phyloP scores from a whole-genome alignment of 441 rosid genomes.

The Bruguiera hainesii region DNA sequence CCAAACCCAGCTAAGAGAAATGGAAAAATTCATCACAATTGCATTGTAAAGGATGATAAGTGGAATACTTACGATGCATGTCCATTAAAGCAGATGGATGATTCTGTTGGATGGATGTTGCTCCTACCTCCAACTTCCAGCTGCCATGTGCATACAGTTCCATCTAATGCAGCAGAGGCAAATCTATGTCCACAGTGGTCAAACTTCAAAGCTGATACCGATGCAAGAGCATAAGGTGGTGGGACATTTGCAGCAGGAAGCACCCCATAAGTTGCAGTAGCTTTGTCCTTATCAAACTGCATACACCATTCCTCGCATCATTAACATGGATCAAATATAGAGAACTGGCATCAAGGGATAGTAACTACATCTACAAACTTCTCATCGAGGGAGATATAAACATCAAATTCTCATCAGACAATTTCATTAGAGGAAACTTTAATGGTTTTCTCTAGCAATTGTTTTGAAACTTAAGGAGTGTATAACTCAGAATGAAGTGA shows the following conservation, averaged over 20 bases:
- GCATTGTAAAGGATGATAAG: slow-evolving; percentile 16
- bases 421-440: slow-evolving; percentile 1
- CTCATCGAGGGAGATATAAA: slow-evolving; percentile 6
- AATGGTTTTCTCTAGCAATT: background rate
- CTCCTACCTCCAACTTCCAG: slow-evolving; percentile 95
- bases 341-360: background rate
- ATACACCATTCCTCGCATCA: slow-evolving; percentile 28
- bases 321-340: slow-evolving; percentile 4
- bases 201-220: slow-evolving; percentile 80
- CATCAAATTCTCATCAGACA: background rate
- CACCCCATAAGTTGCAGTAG: slow-evolving; percentile 91
- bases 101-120: slow-evolving; percentile 75
- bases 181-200: slow-evolving; percentile 92
- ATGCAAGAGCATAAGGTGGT: slow-evolving; percentile 91
- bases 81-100: slow-evolving; percentile 86
- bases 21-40: slow-evolving; percentile 6
- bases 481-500: slow-evolving; percentile 2
- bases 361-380: slow-evolving; percentile 13
- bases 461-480: slow-evolving; percentile 2
- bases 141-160: slow-evolving; percentile 94
- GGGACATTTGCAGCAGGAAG: slow-evolving; percentile 85
- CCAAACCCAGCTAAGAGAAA: slow-evolving; percentile 4
- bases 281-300: slow-evolving; percentile 83
- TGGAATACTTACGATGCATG: slow-evolving; percentile 69
- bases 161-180: slow-evolving; percentile 86